A percentile compares a stretch with the other conserved stretches of the same genome.
These are phyloP conservation scores for Inga laurina DNA, from an alignment of 306 rosid species.

Conservation along the genomic window DNA sequence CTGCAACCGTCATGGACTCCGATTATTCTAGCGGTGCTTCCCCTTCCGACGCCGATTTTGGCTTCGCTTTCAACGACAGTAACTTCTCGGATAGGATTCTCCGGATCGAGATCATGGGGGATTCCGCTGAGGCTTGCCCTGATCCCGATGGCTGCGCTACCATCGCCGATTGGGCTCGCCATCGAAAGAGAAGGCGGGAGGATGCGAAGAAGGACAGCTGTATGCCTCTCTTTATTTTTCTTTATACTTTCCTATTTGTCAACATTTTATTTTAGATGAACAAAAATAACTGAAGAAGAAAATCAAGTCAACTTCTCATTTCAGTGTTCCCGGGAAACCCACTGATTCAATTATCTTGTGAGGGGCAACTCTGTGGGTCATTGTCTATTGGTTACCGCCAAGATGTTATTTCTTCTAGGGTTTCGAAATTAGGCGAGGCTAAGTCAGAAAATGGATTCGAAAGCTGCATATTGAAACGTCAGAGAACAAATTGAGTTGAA, in stretches of 20 bases:
- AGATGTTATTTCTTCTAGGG: conserved; percentile 8
- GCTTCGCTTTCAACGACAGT: conserved; percentile 90
- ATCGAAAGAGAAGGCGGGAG: conserved; percentile 88
- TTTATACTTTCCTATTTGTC: background rate
- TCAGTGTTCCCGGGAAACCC: background rate
- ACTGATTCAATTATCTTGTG: background rate
- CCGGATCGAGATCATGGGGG: conserved; percentile 82
- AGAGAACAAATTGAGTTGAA: background rate
- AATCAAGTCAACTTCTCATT: background rate
- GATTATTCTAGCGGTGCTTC: conserved; percentile 54
- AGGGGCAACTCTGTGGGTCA: background rate
- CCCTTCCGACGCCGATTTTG: conserved; percentile 77
- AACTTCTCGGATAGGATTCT: conserved; percentile 94
- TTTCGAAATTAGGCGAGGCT: background rate
- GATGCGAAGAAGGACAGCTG: conserved; percentile 78
- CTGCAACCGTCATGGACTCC: conserved; percentile 66
- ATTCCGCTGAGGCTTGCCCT: conserved; percentile 48
- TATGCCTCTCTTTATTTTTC: conserved; percentile 7
- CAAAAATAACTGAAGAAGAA: background rate
- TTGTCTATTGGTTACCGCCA: background rate
- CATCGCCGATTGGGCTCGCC: conserved; percentile 91
- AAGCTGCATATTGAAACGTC: background rate
- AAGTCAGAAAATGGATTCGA: background rate
- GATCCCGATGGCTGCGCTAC: conserved; percentile 62
- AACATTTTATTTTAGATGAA: background rate